Conservation (phyloP, 2,329 filamentous ascomycete species). For the Acephala macrosclerotiorum region DNA sequence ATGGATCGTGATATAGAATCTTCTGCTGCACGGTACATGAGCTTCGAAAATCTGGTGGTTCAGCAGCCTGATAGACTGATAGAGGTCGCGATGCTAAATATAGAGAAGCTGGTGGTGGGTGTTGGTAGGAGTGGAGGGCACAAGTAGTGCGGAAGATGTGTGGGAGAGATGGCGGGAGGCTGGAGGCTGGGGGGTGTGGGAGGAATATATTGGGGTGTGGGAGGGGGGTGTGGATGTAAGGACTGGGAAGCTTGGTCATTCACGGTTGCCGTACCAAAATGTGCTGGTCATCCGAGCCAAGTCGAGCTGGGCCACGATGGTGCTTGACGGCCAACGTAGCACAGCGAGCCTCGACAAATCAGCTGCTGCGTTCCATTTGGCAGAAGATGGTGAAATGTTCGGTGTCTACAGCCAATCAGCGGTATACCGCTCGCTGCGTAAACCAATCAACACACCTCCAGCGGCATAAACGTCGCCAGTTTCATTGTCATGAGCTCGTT, state of each 20-base stretch:
- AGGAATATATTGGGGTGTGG: neutral
- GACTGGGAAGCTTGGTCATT: neutral
- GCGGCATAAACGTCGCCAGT: neutral
- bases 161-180: conserved; percentile 1
- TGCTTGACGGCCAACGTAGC: too few relatives aligned
- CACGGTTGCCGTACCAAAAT: neutral
- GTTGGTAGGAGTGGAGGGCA: conserved; percentile 10
- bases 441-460: neutral
- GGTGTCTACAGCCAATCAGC: too few relatives aligned
- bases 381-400: too few relatives aligned
- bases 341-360: too few relatives aligned
- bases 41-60: conserved; percentile 23
- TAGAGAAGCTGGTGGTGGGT: conserved; percentile 34
- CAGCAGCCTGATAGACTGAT: conserved; percentile 38
- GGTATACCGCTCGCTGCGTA: too few relatives aligned
- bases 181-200: conserved; percentile 5
- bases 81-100: conserved; percentile 42
- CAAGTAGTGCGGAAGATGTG: conserved; percentile 10
- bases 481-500: neutral
- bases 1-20: conserved; percentile 31
- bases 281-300: neutral
- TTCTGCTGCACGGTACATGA: conserved; percentile 27
- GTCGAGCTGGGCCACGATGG: too few relatives aligned
- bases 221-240: neutral
- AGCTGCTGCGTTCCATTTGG: too few relatives aligned